Evolutionary conservation across 352 stramenopile genomes (phyloP), one percentile per base, ranked within the genome.

Genomic region (Pythium aristosporum): DNA sequence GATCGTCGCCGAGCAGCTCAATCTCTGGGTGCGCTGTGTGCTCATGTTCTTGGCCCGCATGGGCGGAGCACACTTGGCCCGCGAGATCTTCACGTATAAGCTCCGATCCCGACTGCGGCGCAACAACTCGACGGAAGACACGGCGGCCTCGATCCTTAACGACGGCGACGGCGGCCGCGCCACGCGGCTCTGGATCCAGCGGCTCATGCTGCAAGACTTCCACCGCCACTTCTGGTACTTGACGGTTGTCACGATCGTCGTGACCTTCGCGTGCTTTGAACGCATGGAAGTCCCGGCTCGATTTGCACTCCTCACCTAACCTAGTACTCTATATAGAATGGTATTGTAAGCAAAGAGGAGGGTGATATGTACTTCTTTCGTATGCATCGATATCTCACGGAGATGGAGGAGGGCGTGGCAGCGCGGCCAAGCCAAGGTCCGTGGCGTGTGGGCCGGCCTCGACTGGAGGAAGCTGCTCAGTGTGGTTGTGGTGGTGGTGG

Each of bases 81-180:
- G 86, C 1, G 86, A 95, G 66, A 95, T 95, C 37, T 95, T 95
- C 61, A 79, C 85, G 13, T 94, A 84, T 63, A 95, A 95, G 67
- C 70, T 95, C 13, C 79, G 79, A 8, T 79, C 73, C 32, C 63
- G 81, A 2, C 71, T 93, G 15, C 62, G 60, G 1, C 62, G 79
- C n/a, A 12, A 75, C 43, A 15, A 41, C 68, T 25, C 41, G 5
- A 23, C 37, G 9, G 53, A 65, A 65, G 71, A 41, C 16, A 61
- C 51, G 34, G 34, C 34, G 34, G 34, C 34, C 11, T 39, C 34
- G 0, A 44, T 67, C 16, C 57, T 73, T 20, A 70, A 54, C 28
- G 74, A 64, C 30, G 86, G 89, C 15, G 82, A 91, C 42, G 80
- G 80, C n/a, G 68, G 90, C 44, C 8, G 8, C 8, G 83, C 85